Base-by-base conservation (phyloP, 2,329 filamentous ascomycete species). In the Penicillium corylophilum region DNA sequence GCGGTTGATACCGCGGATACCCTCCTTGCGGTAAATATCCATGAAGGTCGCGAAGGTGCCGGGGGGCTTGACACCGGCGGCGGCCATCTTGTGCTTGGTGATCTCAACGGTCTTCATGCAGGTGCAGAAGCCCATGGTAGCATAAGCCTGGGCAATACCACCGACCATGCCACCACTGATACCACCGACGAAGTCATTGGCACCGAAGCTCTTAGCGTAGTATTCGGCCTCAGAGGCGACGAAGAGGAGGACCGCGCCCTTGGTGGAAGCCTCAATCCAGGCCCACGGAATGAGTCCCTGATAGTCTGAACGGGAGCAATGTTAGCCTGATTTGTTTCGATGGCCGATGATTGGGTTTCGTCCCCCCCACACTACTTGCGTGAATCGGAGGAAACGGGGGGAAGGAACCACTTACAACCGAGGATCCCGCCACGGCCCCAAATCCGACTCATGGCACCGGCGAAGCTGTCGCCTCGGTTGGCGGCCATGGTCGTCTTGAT, bases 21-120 rank as follows among this genome's bases (percentile, higher is more conserved):
- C 94, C 75, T 99, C 94, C 69, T 86, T 84, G 71, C 89, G 88
- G 81, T 95, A 99, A 75, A 99, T 99, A 71, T 89, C 87, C 87
- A 93, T 94, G 77, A 99, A 99, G 53, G 94, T 97, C 64, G 85
- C 83, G 74, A 95, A 95, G 62, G 94, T 97, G 67, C 90, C 86
- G n/a, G 85, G 89, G 22, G 90, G 89, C 79, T 90, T 90, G 62
- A 87, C 84, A 64, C 94, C 94, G 39, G 85, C 63, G 29, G 90
- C 87, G 13, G 90, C 91, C 70, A 94, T 81, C 84, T 97, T 97
- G 82, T 94, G 88, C 79, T 96, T 95, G 71, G 94, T 99, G 77
- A 99, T 99, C 77, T 99, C 94, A 63, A 97, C 94, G 59, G 94
- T 99, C 86, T 99, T 99, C 94, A 99, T 99, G 84, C 94, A 99